A percentile compares a stretch with the other conserved stretches of the same genome.
Conservation (phyloP, 2,329 filamentous ascomycete species). For the Seiridium unicorne region DNA sequence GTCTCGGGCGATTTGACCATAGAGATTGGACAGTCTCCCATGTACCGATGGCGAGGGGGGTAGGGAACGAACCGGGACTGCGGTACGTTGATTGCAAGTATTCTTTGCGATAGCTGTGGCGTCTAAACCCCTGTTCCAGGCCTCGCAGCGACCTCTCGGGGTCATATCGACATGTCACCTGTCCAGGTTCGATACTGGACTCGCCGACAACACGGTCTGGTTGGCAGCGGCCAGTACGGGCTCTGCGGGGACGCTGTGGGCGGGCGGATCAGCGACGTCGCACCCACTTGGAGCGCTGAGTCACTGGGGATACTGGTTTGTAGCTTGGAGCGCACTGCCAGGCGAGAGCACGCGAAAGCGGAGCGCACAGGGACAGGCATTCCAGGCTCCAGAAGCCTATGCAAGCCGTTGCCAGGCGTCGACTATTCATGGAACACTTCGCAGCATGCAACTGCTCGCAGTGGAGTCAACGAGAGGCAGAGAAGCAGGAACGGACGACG, state of each 20-base stretch:
- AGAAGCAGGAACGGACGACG: slow-evolving; percentile 7
- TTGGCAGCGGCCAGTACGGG: slow-evolving; percentile 26
- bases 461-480: not conserved
- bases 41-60: slow-evolving; percentile 15
- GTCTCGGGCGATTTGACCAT: slow-evolving; percentile 11
- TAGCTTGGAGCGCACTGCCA: not conserved
- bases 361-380: not conserved
- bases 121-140: slow-evolving; percentile 28
- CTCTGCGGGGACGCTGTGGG: slow-evolving; percentile 20
- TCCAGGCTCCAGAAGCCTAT: not conserved
- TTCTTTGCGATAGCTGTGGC: slow-evolving; percentile 28
- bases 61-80: slow-evolving; percentile 16
- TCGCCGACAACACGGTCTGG: slow-evolving; percentile 29
- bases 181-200: slow-evolving; percentile 25
- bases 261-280: slow-evolving; percentile 8
- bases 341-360: slow-evolving; percentile 5
- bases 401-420: slow-evolving; percentile 3
- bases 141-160: slow-evolving; percentile 25
- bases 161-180: slow-evolving; percentile 12
- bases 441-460: not conserved
- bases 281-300: slow-evolving; percentile 15
- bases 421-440: slow-evolving; percentile 2
- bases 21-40: slow-evolving; percentile 19
- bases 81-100: slow-evolving; percentile 20
- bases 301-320: slow-evolving; percentile 12